Conservation (phyloP, 2,329 filamentous ascomycete species). For the Fusarium haematococcum region DNA sequence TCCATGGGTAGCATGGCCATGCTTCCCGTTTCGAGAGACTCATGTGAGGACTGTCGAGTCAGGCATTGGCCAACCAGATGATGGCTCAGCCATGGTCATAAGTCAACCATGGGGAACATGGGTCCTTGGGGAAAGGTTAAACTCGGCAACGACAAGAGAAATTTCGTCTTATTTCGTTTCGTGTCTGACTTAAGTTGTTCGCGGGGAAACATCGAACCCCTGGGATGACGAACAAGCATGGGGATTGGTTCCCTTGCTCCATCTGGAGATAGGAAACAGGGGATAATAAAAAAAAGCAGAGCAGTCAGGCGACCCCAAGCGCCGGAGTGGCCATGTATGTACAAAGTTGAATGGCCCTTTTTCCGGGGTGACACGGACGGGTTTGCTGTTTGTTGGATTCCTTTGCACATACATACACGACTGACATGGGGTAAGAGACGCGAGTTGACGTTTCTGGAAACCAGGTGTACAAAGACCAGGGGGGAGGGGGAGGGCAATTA, state of each 20-base stretch:
- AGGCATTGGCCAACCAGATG: constrained; percentile 26
- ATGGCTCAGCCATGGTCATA: not conserved
- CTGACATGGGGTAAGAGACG: not conserved
- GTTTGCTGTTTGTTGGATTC: not conserved
- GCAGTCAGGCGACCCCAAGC: not conserved
- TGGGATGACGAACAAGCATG: not conserved
- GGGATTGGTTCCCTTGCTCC: not conserved
- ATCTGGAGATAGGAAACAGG: not conserved
- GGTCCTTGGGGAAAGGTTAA: not conserved
- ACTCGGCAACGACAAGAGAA: not conserved
- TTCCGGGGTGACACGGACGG: not conserved
- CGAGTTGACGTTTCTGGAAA: constrained; percentile 3
- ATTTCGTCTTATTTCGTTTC: not conserved
- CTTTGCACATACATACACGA: not conserved
- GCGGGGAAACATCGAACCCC: not conserved
- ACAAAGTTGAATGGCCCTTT: not conserved
- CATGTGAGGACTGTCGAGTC: not conserved
- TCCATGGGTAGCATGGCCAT: not conserved
- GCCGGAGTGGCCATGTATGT: not conserved
- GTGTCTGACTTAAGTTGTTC: not conserved
- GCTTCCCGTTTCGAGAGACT: not conserved
- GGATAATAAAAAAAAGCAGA: not conserved
- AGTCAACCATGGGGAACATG: not conserved
- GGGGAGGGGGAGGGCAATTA: constrained; percentile 1
- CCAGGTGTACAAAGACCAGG: not conserved